These are phyloP conservation scores for Daedaleopsis sinensis DNA, from an alignment of 768 basidiomycete species.

Conservation along the genomic window DNA sequence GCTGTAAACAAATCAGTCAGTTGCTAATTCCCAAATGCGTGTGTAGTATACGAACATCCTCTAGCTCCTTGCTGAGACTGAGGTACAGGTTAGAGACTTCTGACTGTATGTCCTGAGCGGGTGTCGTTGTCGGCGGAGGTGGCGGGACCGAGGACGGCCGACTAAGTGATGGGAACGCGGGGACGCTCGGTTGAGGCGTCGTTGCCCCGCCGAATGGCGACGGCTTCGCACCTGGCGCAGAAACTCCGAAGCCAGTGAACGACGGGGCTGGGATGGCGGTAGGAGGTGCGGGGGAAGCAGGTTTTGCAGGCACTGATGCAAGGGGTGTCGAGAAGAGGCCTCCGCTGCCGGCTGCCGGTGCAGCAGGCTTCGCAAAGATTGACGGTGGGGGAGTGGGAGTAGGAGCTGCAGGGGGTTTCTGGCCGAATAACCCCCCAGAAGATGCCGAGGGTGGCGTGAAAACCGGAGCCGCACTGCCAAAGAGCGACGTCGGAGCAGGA, in stretches of 20 bases:
- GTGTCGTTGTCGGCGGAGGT: conserved; percentile 3
- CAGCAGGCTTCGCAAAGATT: not conserved
- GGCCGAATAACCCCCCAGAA: conserved; percentile 7
- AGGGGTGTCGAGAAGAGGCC: not conserved
- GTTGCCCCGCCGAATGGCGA: not conserved
- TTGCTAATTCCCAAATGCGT: not conserved
- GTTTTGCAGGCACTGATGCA: conserved; percentile 3
- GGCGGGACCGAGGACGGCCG: conserved; percentile 1
- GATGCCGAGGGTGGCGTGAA: conserved; percentile 1
- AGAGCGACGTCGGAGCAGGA: conserved; percentile 4
- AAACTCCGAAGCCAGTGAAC: not conserved
- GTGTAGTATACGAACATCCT: conserved; percentile 49
- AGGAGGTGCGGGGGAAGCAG: not conserved
- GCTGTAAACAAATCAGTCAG: conserved; percentile 5
- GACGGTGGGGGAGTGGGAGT: not conserved
- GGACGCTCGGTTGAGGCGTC: not conserved
- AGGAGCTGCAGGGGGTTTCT: not conserved
- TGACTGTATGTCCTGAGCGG: conserved; percentile 67
- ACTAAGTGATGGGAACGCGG: not conserved
- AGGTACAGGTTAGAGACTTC: conserved; percentile 58
- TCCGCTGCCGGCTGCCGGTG: not conserved
- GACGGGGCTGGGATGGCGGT: not conserved
- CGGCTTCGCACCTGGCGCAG: conserved; percentile 2
- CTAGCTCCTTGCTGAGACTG: conserved; percentile 54
- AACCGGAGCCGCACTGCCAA: conserved; percentile 8